phyloP scores from a whole-genome alignment of 1,284 basidiomycete genomes.

The Ceratobasidium papillatum region DNA sequence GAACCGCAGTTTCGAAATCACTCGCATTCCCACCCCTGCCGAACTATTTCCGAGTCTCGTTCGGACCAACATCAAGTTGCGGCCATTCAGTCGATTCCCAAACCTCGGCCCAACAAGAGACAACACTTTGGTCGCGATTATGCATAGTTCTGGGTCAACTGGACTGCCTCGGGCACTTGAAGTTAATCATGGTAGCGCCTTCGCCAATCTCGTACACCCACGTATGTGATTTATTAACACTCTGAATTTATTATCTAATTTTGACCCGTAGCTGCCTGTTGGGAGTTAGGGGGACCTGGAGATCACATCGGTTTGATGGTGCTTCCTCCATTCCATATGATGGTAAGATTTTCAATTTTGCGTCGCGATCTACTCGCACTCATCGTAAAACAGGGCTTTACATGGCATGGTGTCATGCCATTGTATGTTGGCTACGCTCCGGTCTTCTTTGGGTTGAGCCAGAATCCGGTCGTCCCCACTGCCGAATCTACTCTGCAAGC shows the following conservation, averaged over 20 bases:
- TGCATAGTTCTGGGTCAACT: conserved; percentile 33
- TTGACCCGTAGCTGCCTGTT: neutral
- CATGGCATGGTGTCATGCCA: conserved; percentile 6
- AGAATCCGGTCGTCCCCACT: conserved; percentile 38
- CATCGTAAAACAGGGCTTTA: neutral
- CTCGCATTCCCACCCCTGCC: neutral
- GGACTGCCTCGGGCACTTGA: conserved; percentile 9
- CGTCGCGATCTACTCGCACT: neutral
- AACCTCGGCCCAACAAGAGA: neutral
- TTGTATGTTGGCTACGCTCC: conserved; percentile 19
- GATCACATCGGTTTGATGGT: conserved; percentile 21
- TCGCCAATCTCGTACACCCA: neutral
- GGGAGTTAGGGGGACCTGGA: conserved; percentile 15
- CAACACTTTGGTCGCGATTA: neutral
- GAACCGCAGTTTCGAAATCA: neutral
- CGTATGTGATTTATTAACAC: neutral
- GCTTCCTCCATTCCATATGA: conserved; percentile 27
- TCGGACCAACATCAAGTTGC: neutral
- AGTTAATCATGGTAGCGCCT: neutral
- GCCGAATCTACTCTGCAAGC: conserved; percentile 39
- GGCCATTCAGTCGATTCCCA: neutral
- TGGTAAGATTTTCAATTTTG: neutral
- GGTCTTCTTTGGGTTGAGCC: conserved; percentile 40
- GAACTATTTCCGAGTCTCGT: neutral
- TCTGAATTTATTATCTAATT: neutral